Evolutionary conservation across 2,329 filamentous ascomycete genomes (phyloP), one percentile per base, ranked within the genome.

Genomic region (Exophiala mesophila): DNA sequence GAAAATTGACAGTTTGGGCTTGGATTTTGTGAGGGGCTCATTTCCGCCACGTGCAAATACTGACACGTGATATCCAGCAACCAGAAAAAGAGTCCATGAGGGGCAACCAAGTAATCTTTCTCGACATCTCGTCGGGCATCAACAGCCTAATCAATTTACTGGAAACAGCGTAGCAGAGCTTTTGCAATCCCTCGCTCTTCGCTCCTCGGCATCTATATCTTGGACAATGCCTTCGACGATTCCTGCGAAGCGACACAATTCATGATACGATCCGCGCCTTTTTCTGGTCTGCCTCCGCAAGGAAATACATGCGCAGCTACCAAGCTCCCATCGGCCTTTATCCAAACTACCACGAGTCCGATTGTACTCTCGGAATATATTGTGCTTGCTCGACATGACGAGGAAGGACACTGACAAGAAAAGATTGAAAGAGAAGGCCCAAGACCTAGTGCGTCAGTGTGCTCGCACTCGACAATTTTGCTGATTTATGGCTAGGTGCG

Each of bases 171-270:
- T 34, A 16, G 31, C 31, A 34, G 31, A 12, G 31, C 18, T 34
- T 34, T 34, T 9, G 31, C 12, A 34, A 34, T 13, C n/a, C n/a
- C 31, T 34, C 9, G 31, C 31, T 34, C 31, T 34, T 34, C 31
- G 12, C 31, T 34, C 31, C 18, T 34, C 31, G 31, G 31, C 31
- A 13, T 34, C 31, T 34, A 34, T 34, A 34, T 16, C 31, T 34
- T 34, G 13, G 13, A 16, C 13, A 16, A 34, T 3, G 9, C 31
- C 31, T 34, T 12, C 18, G 31, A 34, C 31, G 31, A 34, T 3
- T 34, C n/a, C n/a, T 34, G 18, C 18, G 18, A 34, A 13, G 31
- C 13, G 31, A 34, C 31, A 34, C 31, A 34, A n/a, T n/a, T n/a
- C n/a, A 34, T 34, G 18, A 34, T 34, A 4, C 9, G 31, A 34